These are phyloP conservation scores for Lentinula edodes DNA, from an alignment of 768 basidiomycete species.

Conservation along the genomic window DNA sequence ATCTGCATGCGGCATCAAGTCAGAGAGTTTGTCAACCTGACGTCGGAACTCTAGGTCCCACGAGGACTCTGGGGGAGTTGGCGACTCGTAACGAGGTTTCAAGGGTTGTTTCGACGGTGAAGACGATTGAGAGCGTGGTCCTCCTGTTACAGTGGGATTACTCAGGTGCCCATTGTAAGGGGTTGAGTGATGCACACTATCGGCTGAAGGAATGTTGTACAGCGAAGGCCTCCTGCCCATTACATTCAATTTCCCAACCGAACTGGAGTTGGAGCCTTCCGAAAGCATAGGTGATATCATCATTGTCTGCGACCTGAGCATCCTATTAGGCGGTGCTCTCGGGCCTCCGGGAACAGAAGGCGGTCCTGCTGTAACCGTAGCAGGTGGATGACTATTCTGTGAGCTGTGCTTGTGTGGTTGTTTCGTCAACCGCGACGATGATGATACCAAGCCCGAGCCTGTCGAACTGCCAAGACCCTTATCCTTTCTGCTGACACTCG, in stretches of 20 bases:
- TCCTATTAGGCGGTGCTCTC: slow-evolving; percentile 58
- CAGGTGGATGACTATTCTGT: slow-evolving; percentile 18
- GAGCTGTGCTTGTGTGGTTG: slow-evolving; percentile 21
- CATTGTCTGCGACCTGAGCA: slow-evolving; percentile 65
- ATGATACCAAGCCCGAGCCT: slow-evolving; percentile 17
- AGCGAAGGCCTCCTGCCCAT: slow-evolving; percentile 33
- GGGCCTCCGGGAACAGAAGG: slow-evolving; percentile 72
- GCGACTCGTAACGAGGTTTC: background rate
- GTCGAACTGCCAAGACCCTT: slow-evolving; percentile 8
- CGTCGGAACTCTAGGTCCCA: slow-evolving; percentile 48
- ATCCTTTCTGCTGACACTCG: slow-evolving; percentile 44
- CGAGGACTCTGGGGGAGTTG: background rate
- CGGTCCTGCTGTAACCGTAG: slow-evolving; percentile 17
- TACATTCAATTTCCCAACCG: slow-evolving; percentile 20
- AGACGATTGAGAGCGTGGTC: slow-evolving; percentile 1
- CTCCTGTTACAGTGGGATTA: background rate
- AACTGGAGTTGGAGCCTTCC: slow-evolving; percentile 20
- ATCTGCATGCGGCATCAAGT: slow-evolving; percentile 71
- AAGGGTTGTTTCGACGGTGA: background rate
- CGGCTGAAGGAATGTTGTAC: slow-evolving; percentile 2
- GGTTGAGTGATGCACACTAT: slow-evolving; percentile 2
- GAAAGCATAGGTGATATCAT: slow-evolving; percentile 24
- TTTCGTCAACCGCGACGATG: slow-evolving; percentile 29
- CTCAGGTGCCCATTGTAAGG: background rate
- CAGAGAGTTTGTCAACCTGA: slow-evolving; percentile 68